phyloP scores from a whole-genome alignment of 2,329 filamentous ascomycete genomes.

The Aspergillus fructus region DNA sequence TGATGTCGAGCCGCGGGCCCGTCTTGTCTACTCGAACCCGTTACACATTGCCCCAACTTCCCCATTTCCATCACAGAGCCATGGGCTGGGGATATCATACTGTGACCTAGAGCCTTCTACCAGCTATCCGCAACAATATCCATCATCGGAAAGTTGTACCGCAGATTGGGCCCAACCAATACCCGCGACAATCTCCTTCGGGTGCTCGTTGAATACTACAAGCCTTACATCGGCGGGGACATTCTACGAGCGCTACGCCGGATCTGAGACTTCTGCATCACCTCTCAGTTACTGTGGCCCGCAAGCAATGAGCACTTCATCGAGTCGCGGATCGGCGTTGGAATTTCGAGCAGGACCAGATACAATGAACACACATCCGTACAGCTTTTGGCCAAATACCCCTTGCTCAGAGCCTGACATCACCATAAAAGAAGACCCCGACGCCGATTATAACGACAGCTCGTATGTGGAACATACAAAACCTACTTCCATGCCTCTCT shows the following conservation, averaged over 20 bases:
- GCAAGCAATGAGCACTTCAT: conserved; percentile 23
- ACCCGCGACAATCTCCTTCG: conserved; percentile 20
- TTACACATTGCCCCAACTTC: conserved; percentile 17
- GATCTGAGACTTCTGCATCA: conserved; percentile 22
- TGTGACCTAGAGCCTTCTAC: conserved; percentile 24
- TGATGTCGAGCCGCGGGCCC: conserved; percentile 17
- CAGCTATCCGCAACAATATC: conserved; percentile 21
- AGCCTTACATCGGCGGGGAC: conserved; percentile 19
- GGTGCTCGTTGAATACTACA: conserved; percentile 19
- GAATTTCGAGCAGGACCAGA: conserved; percentile 15
- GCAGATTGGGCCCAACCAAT: conserved; percentile 25
- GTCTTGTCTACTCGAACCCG: conserved; percentile 25
- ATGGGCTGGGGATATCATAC: conserved; percentile 34
- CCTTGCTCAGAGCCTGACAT: conserved; percentile 21
- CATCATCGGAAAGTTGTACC: conserved; percentile 20
- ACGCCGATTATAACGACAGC: conserved; percentile 19
- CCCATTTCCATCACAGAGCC: conserved; percentile 14
- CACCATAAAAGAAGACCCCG: conserved; percentile 14
- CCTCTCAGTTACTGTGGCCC: conserved; percentile 26
- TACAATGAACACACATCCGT: conserved; percentile 16
- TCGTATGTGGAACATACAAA: conserved; percentile 7
- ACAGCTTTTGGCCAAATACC: conserved; percentile 26
- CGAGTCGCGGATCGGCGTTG: conserved; percentile 25
- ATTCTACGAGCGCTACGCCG: conserved; percentile 26
- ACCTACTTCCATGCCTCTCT: background rate